Percentiles rank a stretch among this genome's conserved stretches.
phyloP scores from a whole-genome alignment of 108 stramenopile species.

The Stephanodiscus minutulus region DNA sequence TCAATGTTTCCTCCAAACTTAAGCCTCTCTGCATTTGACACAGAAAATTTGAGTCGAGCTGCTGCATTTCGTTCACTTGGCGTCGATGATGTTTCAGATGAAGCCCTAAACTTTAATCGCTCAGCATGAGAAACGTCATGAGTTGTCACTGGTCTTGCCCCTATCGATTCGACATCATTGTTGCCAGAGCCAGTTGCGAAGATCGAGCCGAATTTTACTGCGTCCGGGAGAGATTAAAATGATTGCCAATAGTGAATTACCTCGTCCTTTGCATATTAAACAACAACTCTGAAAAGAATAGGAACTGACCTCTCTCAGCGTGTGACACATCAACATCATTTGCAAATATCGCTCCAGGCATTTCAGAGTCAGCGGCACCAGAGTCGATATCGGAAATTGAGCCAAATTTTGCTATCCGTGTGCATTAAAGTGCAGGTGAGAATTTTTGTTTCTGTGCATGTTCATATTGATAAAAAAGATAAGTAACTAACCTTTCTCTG shows the following conservation, averaged over 20 bases:
- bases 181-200: background rate
- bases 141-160: background rate
- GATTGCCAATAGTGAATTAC: too few species aligned
- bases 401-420: background rate
- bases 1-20: too few species aligned
- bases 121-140: slow-evolving; percentile 1
- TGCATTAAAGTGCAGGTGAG: background rate
- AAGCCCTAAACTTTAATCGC: background rate
- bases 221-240: background rate
- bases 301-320: slow-evolving; percentile 1
- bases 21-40: too few species aligned
- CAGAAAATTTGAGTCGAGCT: too few species aligned
- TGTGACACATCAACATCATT: background rate
- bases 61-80: too few species aligned
- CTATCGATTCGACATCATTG: background rate
- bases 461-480: too few species aligned
- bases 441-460: background rate
- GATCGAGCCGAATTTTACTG: background rate
- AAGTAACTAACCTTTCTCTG: too few species aligned
- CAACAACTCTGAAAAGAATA: background rate
- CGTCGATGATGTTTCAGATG: background rate
- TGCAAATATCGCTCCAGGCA: background rate
- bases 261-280: too few species aligned
- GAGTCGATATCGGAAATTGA: background rate
- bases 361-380: background rate